Conservation (phyloP, 2,329 filamentous ascomycete genomes). For the Davidsoniella neocaledoniae region DNA sequence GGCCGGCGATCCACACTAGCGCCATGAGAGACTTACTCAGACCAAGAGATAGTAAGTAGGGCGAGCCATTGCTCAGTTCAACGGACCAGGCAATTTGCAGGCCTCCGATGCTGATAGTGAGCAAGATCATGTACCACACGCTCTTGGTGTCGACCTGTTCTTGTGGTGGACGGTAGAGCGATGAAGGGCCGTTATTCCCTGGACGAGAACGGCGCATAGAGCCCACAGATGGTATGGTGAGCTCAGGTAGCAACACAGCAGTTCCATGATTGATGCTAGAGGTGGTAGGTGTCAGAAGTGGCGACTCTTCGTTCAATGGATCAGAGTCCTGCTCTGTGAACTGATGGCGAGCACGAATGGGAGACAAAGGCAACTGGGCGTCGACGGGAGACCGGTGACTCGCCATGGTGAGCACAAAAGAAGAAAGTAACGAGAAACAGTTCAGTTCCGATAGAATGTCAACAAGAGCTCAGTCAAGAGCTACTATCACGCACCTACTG, state of each 20-base stretch:
- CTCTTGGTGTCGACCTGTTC: slow-evolving; percentile 50
- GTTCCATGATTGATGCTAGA: slow-evolving; percentile 4
- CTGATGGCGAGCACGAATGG: slow-evolving; percentile 2
- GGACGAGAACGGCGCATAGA: neutral
- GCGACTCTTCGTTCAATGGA: slow-evolving; percentile 13
- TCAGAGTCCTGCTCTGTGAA: slow-evolving; percentile 11
- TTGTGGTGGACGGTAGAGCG: neutral
- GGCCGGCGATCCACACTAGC: slow-evolving; percentile 67
- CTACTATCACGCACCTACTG: too few species aligned
- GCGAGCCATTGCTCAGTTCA: slow-evolving; percentile 83
- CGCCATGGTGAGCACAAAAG: neutral
- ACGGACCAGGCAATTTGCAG: slow-evolving; percentile 93
- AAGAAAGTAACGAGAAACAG: too few species aligned
- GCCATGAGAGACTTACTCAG: slow-evolving; percentile 72
- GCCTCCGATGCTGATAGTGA: slow-evolving; percentile 76
- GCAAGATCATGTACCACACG: slow-evolving; percentile 65
- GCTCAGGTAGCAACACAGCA: slow-evolving; percentile 19
- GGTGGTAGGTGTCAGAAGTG: slow-evolving; percentile 12
- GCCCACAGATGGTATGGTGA: slow-evolving; percentile 17
- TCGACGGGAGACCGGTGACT: slow-evolving; percentile 1
- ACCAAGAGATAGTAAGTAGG: slow-evolving; percentile 63
- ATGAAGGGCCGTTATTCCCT: neutral
- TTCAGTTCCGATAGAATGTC: too few species aligned
- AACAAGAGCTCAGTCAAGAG: too few species aligned
- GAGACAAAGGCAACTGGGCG: slow-evolving; percentile 1